phyloP scores from a whole-genome alignment of 805 yeast genomes.

The Saccharomycopsis javanensis region DNA sequence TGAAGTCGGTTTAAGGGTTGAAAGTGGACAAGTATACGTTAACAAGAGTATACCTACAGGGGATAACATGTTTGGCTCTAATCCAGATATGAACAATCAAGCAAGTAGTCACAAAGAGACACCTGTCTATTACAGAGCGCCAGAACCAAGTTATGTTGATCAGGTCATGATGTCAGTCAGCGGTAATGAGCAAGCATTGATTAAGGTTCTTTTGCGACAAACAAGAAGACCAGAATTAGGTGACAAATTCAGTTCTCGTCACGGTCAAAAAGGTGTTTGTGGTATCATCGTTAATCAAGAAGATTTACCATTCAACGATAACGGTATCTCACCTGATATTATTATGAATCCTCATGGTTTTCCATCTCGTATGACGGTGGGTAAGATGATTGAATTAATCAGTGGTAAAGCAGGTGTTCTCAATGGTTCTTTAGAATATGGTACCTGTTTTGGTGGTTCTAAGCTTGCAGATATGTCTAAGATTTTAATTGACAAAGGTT shows the following conservation, averaged over 20 bases:
- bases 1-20: constrained; percentile 86
- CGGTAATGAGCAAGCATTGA: constrained; percentile 88
- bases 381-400: constrained; percentile 93
- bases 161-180: constrained; percentile 96
- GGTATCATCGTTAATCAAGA: constrained; percentile 97
- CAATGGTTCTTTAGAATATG: constrained; percentile 85
- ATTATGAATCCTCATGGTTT: constrained; percentile 99
- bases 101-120: constrained; percentile 68
- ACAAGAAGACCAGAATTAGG: constrained; percentile 97
- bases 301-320: constrained; percentile 90
- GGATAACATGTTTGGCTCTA: constrained; percentile 44
- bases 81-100: constrained; percentile 24
- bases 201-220: constrained; percentile 86
- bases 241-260: constrained; percentile 94
- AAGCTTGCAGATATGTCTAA: constrained; percentile 90
- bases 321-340: constrained; percentile 88
- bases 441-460: constrained; percentile 99
- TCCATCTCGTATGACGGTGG: constrained; percentile 99
- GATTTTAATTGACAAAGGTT: constrained; percentile 83
- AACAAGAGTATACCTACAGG: constrained; percentile 89
- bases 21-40: constrained; percentile 87
- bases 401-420: constrained; percentile 97
- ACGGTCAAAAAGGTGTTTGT: constrained; percentile 98
- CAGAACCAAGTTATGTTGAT: constrained; percentile 91
- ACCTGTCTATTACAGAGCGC: constrained; percentile 86